These are phyloP conservation scores for Gliomastix tumulicola DNA, from an alignment of 2,329 filamentous ascomycete genomes.

Conservation along the genomic window DNA sequence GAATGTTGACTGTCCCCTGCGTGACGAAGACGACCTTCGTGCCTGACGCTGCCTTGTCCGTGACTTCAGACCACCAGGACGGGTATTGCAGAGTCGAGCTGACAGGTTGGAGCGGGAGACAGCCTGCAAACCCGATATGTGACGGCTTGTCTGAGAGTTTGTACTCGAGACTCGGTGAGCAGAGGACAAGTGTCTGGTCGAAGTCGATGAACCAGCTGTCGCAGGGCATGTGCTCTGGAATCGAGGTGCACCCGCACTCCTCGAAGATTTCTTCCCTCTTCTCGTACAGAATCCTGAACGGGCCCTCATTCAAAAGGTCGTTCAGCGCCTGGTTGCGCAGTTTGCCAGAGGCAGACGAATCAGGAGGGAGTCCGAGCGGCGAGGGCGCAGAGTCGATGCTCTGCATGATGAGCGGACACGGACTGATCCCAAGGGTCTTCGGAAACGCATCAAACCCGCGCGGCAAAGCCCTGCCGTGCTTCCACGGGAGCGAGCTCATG, in stretches of 20 bases:
- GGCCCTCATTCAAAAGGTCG: too few relatives aligned
- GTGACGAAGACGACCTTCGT: conserved; percentile 36
- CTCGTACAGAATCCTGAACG: too few relatives aligned
- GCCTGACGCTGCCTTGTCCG: too few relatives aligned
- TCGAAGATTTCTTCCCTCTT: conserved; percentile 23
- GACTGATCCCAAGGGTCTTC: too few relatives aligned
- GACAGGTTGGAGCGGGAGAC: neutral
- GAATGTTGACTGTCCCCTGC: conserved; percentile 35
- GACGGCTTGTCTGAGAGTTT: neutral
- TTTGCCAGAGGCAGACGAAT: too few relatives aligned
- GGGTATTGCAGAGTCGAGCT: neutral
- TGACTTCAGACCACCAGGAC: neutral
- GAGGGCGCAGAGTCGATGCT: too few relatives aligned
- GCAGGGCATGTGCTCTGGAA: conserved; percentile 15
- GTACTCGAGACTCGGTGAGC: neutral
- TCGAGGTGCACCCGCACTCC: conserved; percentile 10
- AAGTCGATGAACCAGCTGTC: conserved; percentile 4
- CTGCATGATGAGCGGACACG: too few relatives aligned
- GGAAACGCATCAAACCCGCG: too few relatives aligned
- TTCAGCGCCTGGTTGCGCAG: too few relatives aligned
- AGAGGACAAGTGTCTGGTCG: conserved; percentile 2
- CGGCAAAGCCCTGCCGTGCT: too few relatives aligned
- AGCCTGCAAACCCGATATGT: neutral
- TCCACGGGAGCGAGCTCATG: too few relatives aligned
- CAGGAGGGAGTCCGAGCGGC: too few relatives aligned